A percentile compares a stretch with the other conserved stretches of the same genome.
phyloP scores from a whole-genome alignment of 495 filamentous ascomycete genomes.

The Penicillium canescens region DNA sequence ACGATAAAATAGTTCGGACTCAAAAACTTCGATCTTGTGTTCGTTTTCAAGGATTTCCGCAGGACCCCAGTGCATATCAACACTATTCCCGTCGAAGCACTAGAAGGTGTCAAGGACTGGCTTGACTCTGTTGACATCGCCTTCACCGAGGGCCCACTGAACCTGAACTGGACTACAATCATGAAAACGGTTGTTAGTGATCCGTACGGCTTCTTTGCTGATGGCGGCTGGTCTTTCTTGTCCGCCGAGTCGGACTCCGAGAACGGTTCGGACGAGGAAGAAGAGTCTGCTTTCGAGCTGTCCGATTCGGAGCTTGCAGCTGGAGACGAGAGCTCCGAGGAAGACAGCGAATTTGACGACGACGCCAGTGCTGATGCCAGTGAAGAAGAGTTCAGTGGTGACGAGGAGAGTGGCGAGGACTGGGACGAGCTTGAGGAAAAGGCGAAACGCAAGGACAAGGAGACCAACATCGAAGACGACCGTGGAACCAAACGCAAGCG shows the following conservation, averaged over 20 bases:
- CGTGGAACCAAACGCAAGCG: conserved; percentile 58
- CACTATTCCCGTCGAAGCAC: conserved; percentile 92
- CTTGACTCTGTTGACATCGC: conserved; percentile 92
- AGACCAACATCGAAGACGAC: conserved; percentile 69
- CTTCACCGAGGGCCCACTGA: conserved; percentile 91
- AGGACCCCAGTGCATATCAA: conserved; percentile 89
- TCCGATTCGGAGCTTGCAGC: conserved; percentile 78
- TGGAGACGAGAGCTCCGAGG: conserved; percentile 77
- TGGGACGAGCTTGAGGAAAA: conserved; percentile 93
- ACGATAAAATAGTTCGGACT: conserved; percentile 70
- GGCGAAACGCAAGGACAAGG: conserved; percentile 83
- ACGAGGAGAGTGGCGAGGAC: conserved; percentile 83
- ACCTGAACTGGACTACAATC: conserved; percentile 97
- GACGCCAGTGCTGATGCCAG: conserved; percentile 79
- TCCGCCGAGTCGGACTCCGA: conserved; percentile 86
- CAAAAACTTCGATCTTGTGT: conserved; percentile 98
- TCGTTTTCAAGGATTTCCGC: conserved; percentile 95
- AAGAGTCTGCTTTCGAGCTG: conserved; percentile 91
- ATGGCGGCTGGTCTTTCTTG: conserved; percentile 96
- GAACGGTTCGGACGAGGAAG: conserved; percentile 72
- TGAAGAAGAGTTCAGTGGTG: conserved; percentile 69
- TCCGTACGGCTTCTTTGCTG: conserved; percentile 89
- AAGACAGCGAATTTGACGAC: conserved; percentile 90
- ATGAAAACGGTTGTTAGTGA: conserved; percentile 98
- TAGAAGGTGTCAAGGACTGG: conserved; percentile 98